Evolutionary conservation across 2,329 filamentous ascomycete genomes (phyloP).

Genomic region (Pyricularia sp.): DNA sequence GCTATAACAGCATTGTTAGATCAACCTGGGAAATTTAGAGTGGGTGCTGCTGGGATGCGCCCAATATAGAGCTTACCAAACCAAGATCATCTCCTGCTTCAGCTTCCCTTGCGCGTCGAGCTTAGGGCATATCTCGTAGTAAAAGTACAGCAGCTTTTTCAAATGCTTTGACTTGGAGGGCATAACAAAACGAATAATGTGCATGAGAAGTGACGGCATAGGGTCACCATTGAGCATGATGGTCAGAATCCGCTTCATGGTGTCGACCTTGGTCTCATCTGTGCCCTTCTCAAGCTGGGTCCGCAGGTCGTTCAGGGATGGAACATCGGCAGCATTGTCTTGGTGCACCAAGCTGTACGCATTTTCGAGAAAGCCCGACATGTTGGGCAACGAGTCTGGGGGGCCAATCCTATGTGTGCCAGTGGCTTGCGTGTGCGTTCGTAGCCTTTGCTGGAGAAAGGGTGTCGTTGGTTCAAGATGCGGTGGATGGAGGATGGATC

Average conservation of each 20-base stretch:
- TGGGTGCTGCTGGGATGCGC: not conserved
- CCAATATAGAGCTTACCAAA: conserved; percentile 56
- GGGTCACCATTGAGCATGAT: conserved; percentile 98
- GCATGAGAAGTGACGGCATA: conserved; percentile 93
- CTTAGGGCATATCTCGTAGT: conserved; percentile 98
- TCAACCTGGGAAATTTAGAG: not conserved
- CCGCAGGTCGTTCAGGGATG: conserved; percentile 82
- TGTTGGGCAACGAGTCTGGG: conserved; percentile 37
- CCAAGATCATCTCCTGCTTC: conserved; percentile 99
- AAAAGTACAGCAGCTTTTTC: conserved; percentile 98
- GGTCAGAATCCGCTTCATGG: conserved; percentile 91
- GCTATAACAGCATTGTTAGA: conserved; percentile 34
- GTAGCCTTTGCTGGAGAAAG: not conserved
- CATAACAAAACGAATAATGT: conserved; percentile 99
- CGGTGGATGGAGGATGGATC: not conserved
- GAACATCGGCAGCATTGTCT: conserved; percentile 93
- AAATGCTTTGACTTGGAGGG: conserved; percentile 91
- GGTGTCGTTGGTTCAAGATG: not conserved
- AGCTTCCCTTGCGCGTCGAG: conserved; percentile 85
- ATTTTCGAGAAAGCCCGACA: conserved; percentile 91
- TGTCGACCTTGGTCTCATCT: conserved; percentile 87
- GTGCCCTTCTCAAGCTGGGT: conserved; percentile 89
- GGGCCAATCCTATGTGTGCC: not conserved
- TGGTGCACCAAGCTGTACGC: conserved; percentile 95
- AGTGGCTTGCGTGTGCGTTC: conserved; percentile 1